These are phyloP conservation scores for Flaveria brownii DNA, from an alignment of 129 eudicot genomes.

Conservation along the genomic window DNA sequence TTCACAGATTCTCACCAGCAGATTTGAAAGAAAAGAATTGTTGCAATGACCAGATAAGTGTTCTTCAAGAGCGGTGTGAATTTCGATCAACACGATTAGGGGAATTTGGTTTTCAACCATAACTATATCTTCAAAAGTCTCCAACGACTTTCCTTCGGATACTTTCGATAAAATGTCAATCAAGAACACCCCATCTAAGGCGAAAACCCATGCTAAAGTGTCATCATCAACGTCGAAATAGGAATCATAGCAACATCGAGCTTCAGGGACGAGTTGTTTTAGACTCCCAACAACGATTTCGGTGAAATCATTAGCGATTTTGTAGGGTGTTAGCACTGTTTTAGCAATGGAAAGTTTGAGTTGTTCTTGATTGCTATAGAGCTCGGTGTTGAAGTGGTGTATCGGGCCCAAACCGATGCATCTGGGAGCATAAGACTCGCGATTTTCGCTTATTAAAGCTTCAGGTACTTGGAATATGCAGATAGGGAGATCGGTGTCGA, in stretches of 20 bases:
- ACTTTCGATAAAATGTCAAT: constrained; percentile 32
- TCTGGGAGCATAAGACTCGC: constrained; percentile 42
- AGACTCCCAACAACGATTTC: constrained; percentile 35
- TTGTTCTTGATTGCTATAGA: constrained; percentile 36
- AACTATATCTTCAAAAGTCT: constrained; percentile 32
- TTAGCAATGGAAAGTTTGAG: constrained; percentile 29
- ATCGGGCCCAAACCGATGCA: constrained; percentile 46
- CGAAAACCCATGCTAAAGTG: constrained; percentile 48
- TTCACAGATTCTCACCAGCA: constrained; percentile 24
- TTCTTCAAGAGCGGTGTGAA: constrained; percentile 30
- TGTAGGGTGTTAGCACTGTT: constrained; percentile 31
- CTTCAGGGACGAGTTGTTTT: constrained; percentile 26
- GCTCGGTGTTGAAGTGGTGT: constrained; percentile 39
- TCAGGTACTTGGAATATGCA: constrained; percentile 43
- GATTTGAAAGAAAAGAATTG: constrained; percentile 21
- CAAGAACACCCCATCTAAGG: constrained; percentile 50
- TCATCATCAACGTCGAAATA: constrained; percentile 35
- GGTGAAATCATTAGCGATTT: constrained; percentile 22
- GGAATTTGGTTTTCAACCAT: constrained; percentile 59
- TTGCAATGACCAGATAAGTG: constrained; percentile 35
- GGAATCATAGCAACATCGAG: constrained; percentile 48
- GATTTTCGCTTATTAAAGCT: constrained; percentile 28
- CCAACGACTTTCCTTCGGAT: constrained; percentile 25
- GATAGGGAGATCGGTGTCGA: constrained; percentile 36
- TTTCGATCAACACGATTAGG: constrained; percentile 24